These are phyloP conservation scores for Fusarium siculi DNA, from an alignment of 2,329 filamentous ascomycete species.

Conservation along the genomic window DNA sequence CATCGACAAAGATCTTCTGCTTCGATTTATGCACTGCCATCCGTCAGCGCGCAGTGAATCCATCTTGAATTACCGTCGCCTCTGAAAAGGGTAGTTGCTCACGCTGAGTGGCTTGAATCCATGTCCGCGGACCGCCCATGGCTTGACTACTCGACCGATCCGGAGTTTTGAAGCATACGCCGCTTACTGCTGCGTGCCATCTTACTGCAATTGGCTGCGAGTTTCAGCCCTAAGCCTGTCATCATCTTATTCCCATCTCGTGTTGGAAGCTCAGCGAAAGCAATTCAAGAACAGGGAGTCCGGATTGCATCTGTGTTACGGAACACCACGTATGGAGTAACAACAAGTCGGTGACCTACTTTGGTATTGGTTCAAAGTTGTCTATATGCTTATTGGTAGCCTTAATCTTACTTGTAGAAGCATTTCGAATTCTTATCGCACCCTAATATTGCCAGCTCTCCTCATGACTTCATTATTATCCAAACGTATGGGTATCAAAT, in stretches of 20 bases:
- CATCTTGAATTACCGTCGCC: constrained; percentile 10
- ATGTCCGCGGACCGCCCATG: background rate
- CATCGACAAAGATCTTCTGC: background rate
- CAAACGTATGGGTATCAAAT: constrained; percentile 32
- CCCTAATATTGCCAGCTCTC: background rate
- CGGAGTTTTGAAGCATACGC: background rate
- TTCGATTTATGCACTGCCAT: constrained; percentile 19
- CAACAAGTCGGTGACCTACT: background rate
- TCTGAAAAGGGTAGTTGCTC: background rate
- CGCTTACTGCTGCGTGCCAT: constrained; percentile 1
- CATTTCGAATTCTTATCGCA: background rate
- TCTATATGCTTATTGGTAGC: background rate
- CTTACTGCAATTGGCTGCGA: background rate
- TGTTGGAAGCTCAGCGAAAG: background rate
- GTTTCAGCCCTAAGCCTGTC: constrained; percentile 6
- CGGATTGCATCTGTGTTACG: background rate
- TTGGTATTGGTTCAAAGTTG: background rate
- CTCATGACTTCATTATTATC: background rate
- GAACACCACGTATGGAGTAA: background rate
- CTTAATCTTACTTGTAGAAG: background rate
- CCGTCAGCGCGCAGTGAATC: constrained; percentile 26
- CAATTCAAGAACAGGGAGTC: background rate
- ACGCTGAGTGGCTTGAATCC: background rate
- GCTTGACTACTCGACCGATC: constrained; percentile 17
- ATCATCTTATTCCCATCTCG: background rate